Conservation (phyloP, 192 early-diverging fungal genomes). For the Dissophora globulifera region DNA sequence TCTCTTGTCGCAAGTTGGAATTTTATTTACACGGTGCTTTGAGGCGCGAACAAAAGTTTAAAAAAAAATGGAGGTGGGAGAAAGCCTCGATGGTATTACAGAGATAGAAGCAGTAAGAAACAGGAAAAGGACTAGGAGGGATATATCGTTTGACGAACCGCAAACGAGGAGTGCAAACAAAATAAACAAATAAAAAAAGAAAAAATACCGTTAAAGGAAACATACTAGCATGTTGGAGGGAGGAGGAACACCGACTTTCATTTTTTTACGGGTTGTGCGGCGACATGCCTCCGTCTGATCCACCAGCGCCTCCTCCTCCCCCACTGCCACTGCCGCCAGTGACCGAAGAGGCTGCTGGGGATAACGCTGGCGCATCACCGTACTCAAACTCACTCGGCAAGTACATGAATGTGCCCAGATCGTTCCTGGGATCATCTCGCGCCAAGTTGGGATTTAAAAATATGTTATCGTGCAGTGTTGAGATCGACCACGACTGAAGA, state of each 20-base stretch:
- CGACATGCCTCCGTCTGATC: conserved; percentile 8
- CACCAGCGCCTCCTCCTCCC: background rate
- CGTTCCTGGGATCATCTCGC: conserved; percentile 35
- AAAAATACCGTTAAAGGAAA: background rate
- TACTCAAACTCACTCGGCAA: conserved; percentile 38
- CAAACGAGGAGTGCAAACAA: too few species aligned
- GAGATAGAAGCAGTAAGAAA: too few species aligned
- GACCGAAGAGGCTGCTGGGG: conserved; percentile 14
- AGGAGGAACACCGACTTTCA: background rate
- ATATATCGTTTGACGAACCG: too few species aligned
- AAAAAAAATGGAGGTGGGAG: too few species aligned
- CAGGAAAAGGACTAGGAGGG: too few species aligned
- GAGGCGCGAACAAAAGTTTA: too few species aligned
- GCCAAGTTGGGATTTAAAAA: conserved; percentile 29
- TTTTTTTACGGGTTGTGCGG: conserved; percentile 4
- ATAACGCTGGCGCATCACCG: conserved; percentile 31
- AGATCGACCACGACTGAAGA: conserved; percentile 28
- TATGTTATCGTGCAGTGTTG: conserved; percentile 23
- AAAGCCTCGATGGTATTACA: too few species aligned
- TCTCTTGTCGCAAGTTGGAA: too few species aligned
- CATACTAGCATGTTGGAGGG: background rate
- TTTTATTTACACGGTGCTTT: too few species aligned
- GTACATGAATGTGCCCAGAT: conserved; percentile 26
- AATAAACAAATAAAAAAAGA: too few species aligned
- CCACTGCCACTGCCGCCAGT: conserved; percentile 9